Percentiles rank a stretch among this genome's conserved stretches.
These are phyloP conservation scores for Tremellales sp. DNA, from an alignment of 1,284 basidiomycete genomes.

Conservation along the genomic window DNA sequence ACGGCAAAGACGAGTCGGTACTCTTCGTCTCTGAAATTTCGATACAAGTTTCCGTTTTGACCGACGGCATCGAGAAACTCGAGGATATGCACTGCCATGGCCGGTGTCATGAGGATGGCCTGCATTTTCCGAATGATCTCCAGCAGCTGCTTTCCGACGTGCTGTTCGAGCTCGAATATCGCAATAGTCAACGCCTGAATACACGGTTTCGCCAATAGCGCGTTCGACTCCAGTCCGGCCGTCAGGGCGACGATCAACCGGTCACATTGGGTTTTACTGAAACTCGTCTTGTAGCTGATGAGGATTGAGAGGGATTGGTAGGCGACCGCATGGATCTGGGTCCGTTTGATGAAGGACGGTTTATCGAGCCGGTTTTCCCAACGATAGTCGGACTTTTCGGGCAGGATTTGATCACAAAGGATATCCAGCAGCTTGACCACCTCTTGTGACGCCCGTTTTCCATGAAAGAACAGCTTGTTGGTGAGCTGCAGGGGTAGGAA, in stretches of 20 bases:
- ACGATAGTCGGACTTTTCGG: conserved; percentile 13
- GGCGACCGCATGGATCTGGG: conserved; percentile 82
- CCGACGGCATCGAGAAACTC: conserved; percentile 87
- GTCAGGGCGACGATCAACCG: conserved; percentile 80
- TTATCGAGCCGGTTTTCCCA: conserved; percentile 48
- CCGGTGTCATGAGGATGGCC: conserved; percentile 90
- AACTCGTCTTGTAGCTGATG: conserved; percentile 80
- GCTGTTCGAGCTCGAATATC: conserved; percentile 81
- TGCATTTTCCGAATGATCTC: conserved; percentile 83
- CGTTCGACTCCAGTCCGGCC: conserved; percentile 65
- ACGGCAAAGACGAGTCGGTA: conserved; percentile 95
- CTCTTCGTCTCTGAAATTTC: conserved; percentile 89
- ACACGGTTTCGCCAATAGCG: conserved; percentile 84
- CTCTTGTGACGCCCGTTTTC: conserved; percentile 66
- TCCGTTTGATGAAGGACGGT: conserved; percentile 55
- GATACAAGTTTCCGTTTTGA: conserved; percentile 71
- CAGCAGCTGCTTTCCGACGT: conserved; percentile 75
- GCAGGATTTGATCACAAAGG: conserved; percentile 57
- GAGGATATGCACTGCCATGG: conserved; percentile 92
- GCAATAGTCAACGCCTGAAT: conserved; percentile 85
- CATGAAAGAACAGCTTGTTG: conserved; percentile 97
- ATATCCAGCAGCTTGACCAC: conserved; percentile 63
- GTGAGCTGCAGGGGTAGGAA: conserved; percentile 86
- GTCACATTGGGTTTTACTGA: conserved; percentile 56
- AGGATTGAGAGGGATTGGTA: conserved; percentile 86